Conservation (phyloP, 345 rosid genomes). For the Dimocarpus longan region DNA sequence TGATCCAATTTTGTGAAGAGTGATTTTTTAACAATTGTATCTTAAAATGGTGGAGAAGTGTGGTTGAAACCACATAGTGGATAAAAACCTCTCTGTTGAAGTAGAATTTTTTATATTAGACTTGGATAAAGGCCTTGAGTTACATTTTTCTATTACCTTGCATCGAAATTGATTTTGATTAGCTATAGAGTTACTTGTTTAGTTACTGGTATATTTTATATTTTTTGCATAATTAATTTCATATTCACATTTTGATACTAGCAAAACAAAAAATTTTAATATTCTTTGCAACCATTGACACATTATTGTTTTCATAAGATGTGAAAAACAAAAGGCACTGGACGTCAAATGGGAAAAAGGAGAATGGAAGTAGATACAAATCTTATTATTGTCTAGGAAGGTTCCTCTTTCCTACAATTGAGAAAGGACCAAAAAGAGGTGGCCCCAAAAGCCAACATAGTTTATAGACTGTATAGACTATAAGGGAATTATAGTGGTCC, state of each 20-base stretch:
- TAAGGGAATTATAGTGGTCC: slow-evolving; percentile 11
- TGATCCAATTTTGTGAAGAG: not conserved
- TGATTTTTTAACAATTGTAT: not conserved
- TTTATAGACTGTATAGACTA: slow-evolving; percentile 12
- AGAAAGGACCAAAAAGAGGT: slow-evolving; percentile 17
- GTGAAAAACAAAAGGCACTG: slow-evolving; percentile 1
- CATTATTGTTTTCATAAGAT: not conserved
- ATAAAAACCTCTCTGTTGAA: not conserved
- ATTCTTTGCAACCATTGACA: not conserved
- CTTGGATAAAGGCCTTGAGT: not conserved
- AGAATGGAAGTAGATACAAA: not conserved
- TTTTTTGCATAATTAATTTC: not conserved
- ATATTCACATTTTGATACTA: not conserved
- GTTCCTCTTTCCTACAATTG: not conserved
- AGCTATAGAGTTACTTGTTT: not conserved
- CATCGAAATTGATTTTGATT: not conserved
- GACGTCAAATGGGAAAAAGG: not conserved
- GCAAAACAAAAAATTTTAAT: not conserved
- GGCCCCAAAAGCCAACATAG: slow-evolving; percentile 15
- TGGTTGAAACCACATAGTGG: not conserved
- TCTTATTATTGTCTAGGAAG: too few species aligned
- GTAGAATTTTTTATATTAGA: not conserved
- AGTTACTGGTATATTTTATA: not conserved
- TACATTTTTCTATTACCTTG: not conserved
- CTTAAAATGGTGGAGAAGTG: not conserved